These are phyloP conservation scores for Aquilaria malaccensis DNA, from an alignment of 345 rosid genomes.

Conservation along the genomic window DNA sequence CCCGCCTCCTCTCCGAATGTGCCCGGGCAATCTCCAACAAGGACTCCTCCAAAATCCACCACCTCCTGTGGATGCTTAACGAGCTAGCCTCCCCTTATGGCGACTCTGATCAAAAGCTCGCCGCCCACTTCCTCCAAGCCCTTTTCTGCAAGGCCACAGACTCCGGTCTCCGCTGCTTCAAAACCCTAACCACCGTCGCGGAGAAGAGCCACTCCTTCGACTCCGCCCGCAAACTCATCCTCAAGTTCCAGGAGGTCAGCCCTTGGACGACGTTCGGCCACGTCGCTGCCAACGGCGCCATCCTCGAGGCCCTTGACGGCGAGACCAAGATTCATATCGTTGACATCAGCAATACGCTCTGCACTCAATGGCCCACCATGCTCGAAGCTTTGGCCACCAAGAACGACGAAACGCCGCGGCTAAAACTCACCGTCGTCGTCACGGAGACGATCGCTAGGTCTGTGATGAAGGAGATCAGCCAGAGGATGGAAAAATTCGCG, in stretches of 20 bases:
- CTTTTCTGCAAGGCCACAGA: constrained; percentile 63
- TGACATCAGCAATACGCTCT: constrained; percentile 70
- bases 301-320: constrained; percentile 65
- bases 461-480: constrained; percentile 62
- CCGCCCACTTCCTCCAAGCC: constrained; percentile 66
- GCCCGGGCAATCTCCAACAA: constrained; percentile 67
- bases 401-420: constrained; percentile 57
- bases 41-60: constrained; percentile 56
- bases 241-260: constrained; percentile 77
- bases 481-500: constrained; percentile 77
- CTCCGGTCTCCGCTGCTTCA: constrained; percentile 55
- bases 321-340: constrained; percentile 53
- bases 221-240: constrained; percentile 53
- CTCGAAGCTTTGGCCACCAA: constrained; percentile 64
- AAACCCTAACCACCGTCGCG: constrained; percentile 56
- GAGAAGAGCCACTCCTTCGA: constrained; percentile 55
- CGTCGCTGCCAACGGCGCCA: constrained; percentile 74
- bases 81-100: constrained; percentile 76
- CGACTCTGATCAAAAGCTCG: constrained; percentile 65
- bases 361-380: constrained; percentile 87
- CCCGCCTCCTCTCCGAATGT: constrained; percentile 55
- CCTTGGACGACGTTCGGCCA: constrained; percentile 86
- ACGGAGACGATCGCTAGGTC: constrained; percentile 34
- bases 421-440: constrained; percentile 64
- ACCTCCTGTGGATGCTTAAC: constrained; percentile 71